Conservation (phyloP, 2,329 filamentous ascomycete species). For the Tolypocladium tropicale region DNA sequence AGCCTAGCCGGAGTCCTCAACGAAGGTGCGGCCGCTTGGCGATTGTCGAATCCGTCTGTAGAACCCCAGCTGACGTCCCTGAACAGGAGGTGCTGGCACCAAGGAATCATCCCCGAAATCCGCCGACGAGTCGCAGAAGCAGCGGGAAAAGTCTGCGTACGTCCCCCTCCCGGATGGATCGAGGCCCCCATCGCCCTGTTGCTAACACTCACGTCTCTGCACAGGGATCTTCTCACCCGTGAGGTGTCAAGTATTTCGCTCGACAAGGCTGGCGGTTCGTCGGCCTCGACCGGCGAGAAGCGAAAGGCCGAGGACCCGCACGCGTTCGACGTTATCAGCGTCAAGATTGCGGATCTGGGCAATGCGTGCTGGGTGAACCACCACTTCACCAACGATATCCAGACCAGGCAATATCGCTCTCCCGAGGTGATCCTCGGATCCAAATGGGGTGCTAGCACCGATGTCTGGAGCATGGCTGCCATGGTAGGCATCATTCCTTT, state of each 20-base stretch:
- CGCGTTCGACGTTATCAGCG: constrained; percentile 71
- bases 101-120: constrained; percentile 39
- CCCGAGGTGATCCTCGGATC: constrained; percentile 93
- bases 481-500: constrained; percentile 60
- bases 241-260: constrained; percentile 93
- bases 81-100: constrained; percentile 22
- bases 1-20: constrained; percentile 80
- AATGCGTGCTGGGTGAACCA: constrained; percentile 99
- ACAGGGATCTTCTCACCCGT: constrained; percentile 76
- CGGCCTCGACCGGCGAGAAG: constrained; percentile 50
- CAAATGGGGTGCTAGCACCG: constrained; percentile 98
- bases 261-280: constrained; percentile 53
- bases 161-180: constrained; percentile 18
- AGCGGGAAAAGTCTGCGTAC: constrained; percentile 90
- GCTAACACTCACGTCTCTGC: not conserved
- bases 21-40: constrained; percentile 48
- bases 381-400: constrained; percentile 98
- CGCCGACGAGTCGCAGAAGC: constrained; percentile 59
- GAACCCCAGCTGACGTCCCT: constrained; percentile 5
- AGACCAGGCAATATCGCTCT: constrained; percentile 92
- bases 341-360: constrained; percentile 96
- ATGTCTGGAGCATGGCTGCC: constrained; percentile 98
- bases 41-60: not conserved
- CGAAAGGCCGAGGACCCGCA: constrained; percentile 47
- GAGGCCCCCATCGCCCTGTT: not conserved